Evolutionary conservation across 164 flowering plant genomes (phyloP), one percentile per base, ranked within the genome.

Genomic region (Paratinospora sagittata): DNA sequence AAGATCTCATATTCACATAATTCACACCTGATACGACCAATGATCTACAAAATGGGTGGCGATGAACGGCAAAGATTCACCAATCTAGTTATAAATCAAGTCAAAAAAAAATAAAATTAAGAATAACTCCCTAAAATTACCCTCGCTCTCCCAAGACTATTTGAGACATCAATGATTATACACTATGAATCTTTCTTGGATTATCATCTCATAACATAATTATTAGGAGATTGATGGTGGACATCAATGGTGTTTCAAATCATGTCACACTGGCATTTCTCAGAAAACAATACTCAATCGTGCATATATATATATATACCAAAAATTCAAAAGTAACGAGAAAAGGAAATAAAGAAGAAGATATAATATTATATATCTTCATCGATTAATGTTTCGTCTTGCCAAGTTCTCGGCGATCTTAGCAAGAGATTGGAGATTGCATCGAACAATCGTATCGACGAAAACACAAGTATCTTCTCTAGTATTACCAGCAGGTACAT

Each of bases 401-500:
- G 34, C 41, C 60, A 72, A 72, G 41, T 76, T 80, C 70, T 84
- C 88, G 6, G 87, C 88, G 67, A 85, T 84, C 79, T 85, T 85
- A 63, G 90, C 86, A 12, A 92, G 79, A 0, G 93, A 88, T 26
- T 90, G 92, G 24, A 92, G 86, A 72, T 92, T 92, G 77, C 93
- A 90, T 36, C 81, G 77, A 3, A 92, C 90, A 41, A 92, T 90
- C n/a, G 93, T 90, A 70, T 90, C 93, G 1, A 84, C 92, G 67
- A 92, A 92, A 26, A 78, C 83, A 23, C 86, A 77, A 0, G 97
- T 92, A 23, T 92, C 97, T 16, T 92, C 97, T 37, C 75, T 82
- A 21, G 90, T 89, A 70, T 90, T 92, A 19, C 93, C 96, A 0
- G 74, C 78, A 0, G 97, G 97, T 0, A 89, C 73, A 58, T 92